Evolutionary conservation across 2,329 filamentous ascomycete species (phyloP).

Genomic region (Biscogniauxia marginata): DNA sequence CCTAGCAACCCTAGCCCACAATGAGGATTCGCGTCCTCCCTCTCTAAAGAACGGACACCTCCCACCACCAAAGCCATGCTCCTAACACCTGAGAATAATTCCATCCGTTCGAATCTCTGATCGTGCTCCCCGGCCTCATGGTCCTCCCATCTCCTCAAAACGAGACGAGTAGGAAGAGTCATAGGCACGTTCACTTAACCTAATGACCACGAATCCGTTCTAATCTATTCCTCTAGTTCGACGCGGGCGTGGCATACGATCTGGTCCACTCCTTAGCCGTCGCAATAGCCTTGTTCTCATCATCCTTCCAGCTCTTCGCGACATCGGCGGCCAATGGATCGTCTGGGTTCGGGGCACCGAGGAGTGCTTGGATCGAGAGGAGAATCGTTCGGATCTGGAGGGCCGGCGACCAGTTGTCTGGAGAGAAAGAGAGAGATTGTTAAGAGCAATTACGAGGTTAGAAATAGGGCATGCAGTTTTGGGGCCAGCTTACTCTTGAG

Average conservation of each 20-base stretch:
- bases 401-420: constrained; percentile 98
- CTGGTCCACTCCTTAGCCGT: constrained; percentile 91
- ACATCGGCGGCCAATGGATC: constrained; percentile 98
- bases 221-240: constrained; percentile 22
- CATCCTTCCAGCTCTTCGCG: constrained; percentile 96
- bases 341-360: constrained; percentile 95
- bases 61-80: background rate
- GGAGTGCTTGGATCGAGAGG: constrained; percentile 94
- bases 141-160: background rate
- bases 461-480: background rate
- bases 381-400: constrained; percentile 97
- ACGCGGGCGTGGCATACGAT: constrained; percentile 66
- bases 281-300: constrained; percentile 87
- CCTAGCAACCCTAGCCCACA: background rate
- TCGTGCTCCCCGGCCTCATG: background rate
- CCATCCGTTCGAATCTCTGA: background rate
- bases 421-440: constrained; percentile 10
- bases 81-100: background rate
- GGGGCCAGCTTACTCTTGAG: constrained; percentile 83
- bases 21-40: background rate
- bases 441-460: background rate
- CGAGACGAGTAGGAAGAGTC: background rate
- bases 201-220: constrained; percentile 8
- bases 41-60: background rate
- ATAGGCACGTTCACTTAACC: background rate